These are phyloP conservation scores for Leccinum aurantiacum DNA, from an alignment of 768 basidiomycete genomes.

Conservation along the genomic window DNA sequence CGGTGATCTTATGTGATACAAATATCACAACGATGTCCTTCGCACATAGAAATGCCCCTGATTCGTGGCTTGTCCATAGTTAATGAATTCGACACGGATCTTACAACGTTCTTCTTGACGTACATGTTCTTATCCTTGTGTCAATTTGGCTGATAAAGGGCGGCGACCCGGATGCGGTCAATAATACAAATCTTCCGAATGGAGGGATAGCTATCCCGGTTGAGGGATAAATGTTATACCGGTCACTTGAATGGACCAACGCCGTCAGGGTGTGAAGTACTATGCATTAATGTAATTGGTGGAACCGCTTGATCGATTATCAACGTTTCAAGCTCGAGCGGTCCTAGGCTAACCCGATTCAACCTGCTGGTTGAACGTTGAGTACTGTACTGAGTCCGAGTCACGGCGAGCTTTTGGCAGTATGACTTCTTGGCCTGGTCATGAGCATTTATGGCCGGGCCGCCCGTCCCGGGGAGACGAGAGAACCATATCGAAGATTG, in stretches of 20 bases:
- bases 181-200: constrained; percentile 12
- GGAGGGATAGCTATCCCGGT: background rate
- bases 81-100: constrained; percentile 1
- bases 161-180: constrained; percentile 3
- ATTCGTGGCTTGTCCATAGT: background rate
- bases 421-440: background rate
- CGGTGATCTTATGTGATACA: constrained; percentile 30
- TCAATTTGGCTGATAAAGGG: constrained; percentile 4
- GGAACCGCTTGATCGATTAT: background rate
- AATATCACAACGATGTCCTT: constrained; percentile 2
- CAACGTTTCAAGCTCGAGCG: background rate
- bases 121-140: constrained; percentile 13
- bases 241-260: background rate
- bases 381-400: background rate
- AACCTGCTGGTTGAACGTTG: background rate
- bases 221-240: background rate
- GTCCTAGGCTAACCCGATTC: background rate
- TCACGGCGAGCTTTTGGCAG: background rate
- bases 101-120: constrained; percentile 15
- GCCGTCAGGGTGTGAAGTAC: background rate
- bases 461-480: constrained; percentile 9
- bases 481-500: background rate
- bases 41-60: constrained; percentile 1
- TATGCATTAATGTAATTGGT: background rate
- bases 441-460: constrained; percentile 6